Evolutionary conservation across 1,139 yeast genomes (phyloP).

Genomic region (Kodamaea alishanica): DNA sequence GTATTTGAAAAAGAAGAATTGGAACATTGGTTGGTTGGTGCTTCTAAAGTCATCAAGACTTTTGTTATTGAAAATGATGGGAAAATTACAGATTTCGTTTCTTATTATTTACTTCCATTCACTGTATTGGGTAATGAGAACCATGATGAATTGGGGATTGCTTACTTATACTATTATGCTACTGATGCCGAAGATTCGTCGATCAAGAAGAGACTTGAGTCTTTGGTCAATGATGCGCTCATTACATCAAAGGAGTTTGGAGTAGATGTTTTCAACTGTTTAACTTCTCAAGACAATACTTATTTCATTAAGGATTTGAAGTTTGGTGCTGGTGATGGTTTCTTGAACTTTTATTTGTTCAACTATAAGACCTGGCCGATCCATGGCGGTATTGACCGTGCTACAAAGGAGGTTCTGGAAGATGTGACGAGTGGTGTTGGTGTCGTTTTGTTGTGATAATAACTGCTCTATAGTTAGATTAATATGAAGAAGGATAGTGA

Average conservation of each 20-base stretch:
- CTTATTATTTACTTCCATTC: slow-evolving; percentile 86
- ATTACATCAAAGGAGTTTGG: slow-evolving; percentile 62
- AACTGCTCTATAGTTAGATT: no score
- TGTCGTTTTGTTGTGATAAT: slow-evolving; percentile 79
- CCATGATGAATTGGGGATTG: slow-evolving; percentile 74
- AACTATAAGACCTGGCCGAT: slow-evolving; percentile 83
- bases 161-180: slow-evolving; percentile 89
- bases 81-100: slow-evolving; percentile 78
- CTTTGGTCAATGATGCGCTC: slow-evolving; percentile 70
- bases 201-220: slow-evolving; percentile 56
- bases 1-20: slow-evolving; percentile 67
- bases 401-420: slow-evolving; percentile 47
- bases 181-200: slow-evolving; percentile 42
- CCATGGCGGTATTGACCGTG: slow-evolving; percentile 68
- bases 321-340: slow-evolving; percentile 94
- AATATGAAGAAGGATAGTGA: no score
- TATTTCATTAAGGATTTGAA: slow-evolving; percentile 75
- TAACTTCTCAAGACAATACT: slow-evolving; percentile 86
- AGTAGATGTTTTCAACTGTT: slow-evolving; percentile 91
- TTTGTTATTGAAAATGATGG: slow-evolving; percentile 76
- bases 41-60: slow-evolving; percentile 60
- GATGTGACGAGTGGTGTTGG: slow-evolving; percentile 78
- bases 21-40: slow-evolving; percentile 75
- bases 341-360: slow-evolving; percentile 83
- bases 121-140: slow-evolving; percentile 68